A percentile compares a stretch with the other conserved stretches of the same genome.
phyloP scores from a whole-genome alignment of 164 flowering plant genomes.

The Chimonanthus salicifolius region DNA sequence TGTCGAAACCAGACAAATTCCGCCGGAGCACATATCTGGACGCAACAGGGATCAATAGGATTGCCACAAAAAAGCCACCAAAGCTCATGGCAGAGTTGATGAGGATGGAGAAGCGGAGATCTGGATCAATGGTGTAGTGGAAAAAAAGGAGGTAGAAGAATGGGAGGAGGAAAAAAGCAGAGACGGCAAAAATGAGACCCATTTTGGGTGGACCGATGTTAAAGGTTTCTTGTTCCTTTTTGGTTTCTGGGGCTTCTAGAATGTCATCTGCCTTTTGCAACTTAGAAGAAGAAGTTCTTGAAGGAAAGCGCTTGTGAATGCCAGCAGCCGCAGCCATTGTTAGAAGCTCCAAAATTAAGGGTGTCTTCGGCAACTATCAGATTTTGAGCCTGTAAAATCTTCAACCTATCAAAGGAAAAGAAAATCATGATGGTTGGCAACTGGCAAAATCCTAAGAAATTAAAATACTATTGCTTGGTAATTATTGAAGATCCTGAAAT shows the following conservation, averaged over 20 bases:
- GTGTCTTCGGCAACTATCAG: too few relatives aligned
- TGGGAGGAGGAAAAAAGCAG: constrained; percentile 22
- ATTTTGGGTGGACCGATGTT: constrained; percentile 45
- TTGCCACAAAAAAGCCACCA: constrained; percentile 55
- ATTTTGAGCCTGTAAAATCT: too few relatives aligned
- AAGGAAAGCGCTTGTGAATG: constrained; percentile 39
- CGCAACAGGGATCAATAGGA: constrained; percentile 73
- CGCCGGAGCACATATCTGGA: constrained; percentile 59
- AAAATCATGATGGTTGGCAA: too few relatives aligned
- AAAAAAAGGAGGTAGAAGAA: constrained; percentile 53
- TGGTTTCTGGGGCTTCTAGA: neutral
- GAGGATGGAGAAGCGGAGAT: constrained; percentile 56
- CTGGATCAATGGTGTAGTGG: constrained; percentile 55
- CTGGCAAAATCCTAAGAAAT: too few relatives aligned
- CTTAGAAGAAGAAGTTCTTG: constrained; percentile 6
- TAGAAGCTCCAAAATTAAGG: too few relatives aligned
- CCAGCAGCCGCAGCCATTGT: constrained; percentile 16
- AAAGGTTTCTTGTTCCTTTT: neutral
- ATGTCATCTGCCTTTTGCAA: constrained; percentile 6
- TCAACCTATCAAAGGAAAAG: too few relatives aligned
- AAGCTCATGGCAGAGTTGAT: constrained; percentile 56
- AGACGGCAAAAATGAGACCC: constrained; percentile 29
- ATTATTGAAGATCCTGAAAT: too few relatives aligned
- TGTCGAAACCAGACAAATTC: constrained; percentile 72
- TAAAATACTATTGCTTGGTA: too few relatives aligned